A percentile compares a stretch with the other conserved stretches of the same genome.
phyloP scores from a whole-genome alignment of 495 filamentous ascomycete species.

The Achaetomiella virescens region DNA sequence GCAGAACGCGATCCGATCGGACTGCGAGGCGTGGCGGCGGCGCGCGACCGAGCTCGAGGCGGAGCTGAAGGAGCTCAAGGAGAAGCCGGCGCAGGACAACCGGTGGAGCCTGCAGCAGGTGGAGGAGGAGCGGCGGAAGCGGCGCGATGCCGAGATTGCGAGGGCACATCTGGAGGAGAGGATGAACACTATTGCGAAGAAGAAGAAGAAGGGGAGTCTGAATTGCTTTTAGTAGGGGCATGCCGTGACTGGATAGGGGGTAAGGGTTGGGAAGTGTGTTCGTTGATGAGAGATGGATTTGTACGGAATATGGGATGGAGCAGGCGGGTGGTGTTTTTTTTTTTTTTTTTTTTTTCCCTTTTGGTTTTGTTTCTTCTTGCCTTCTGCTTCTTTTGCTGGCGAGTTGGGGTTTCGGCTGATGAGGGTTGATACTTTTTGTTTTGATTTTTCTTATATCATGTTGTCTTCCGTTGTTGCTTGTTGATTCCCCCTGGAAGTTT shows the following conservation, averaged over 20 bases:
- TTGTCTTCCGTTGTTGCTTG: neutral
- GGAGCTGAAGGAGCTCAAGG: slow-evolving; percentile 64
- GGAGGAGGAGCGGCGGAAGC: slow-evolving; percentile 85
- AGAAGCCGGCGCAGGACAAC: slow-evolving; percentile 45
- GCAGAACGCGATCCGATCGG: slow-evolving; percentile 75
- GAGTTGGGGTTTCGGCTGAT: no score
- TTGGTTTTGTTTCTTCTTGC: neutral
- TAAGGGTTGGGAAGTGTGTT: neutral
- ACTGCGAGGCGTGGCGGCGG: slow-evolving; percentile 85
- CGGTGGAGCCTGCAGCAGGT: slow-evolving; percentile 86
- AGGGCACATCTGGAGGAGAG: slow-evolving; percentile 82
- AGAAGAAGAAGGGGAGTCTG: slow-evolving; percentile 91
- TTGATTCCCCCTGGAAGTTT: no score
- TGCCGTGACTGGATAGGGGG: neutral
- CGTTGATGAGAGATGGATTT: slow-evolving; percentile 1
- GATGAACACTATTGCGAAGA: slow-evolving; percentile 89
- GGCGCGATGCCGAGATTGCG: slow-evolving; percentile 82
- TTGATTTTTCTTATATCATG: slow-evolving; percentile 3
- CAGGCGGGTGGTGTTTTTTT: slow-evolving; percentile 3
- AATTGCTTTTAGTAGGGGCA: slow-evolving; percentile 76
- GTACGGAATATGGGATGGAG: neutral
- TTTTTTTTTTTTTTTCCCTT: neutral
- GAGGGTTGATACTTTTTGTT: neutral
- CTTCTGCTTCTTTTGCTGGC: slow-evolving; percentile 1
- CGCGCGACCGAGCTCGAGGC: slow-evolving; percentile 70